Base-by-base conservation (phyloP, 306 rosid genomes). In the Vachellia collinsii region DNA sequence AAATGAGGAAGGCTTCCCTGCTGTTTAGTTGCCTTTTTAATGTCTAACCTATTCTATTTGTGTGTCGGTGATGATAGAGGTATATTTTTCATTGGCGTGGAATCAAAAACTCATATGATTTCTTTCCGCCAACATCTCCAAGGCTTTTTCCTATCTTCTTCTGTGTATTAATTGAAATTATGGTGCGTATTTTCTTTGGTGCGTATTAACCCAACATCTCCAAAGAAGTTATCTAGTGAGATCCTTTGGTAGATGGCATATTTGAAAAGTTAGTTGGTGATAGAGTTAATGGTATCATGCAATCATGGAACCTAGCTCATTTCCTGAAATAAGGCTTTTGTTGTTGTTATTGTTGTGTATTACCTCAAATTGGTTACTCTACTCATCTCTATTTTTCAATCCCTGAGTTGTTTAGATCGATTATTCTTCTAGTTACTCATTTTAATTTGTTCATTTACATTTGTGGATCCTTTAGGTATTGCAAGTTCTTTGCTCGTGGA, bases 401-500 rank as follows among this genome's bases (percentile, higher is more conserved):
- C 37, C 11, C 5, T 34, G 20, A 7, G 11, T 72, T 19, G 1
- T 22, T 37, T 2, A 17, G 63, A 56, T 20, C 29, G n/a, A 48
- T 20, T 47, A 44, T 47, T 14, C 53, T 50, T 29, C 22, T 48
- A 50, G 36, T 29, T 72, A 50, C 4, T 51, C n/a, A 50, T 29
- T 61, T 19, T 12, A 5, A 34, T 50, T 72, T 50, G 37, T 48
- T 48, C 54, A 16, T 47, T 29, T 34, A 17, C 23, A 48, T 51
- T 41, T 72, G 64, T 50, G 77, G 20, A 36, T 73, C 12, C 65
- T 37, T 73, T 53, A 51, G 77, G 65, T 5, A 16, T 53, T 73
- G 65, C 65, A 73, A 73, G 65, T 73, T 73, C 65, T 73, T 73
- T 73, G 77, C 65, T 8, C 77, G 65, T n/a, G 77, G 77, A 36